These are phyloP conservation scores for Protea cynaroides DNA, from an alignment of 164 flowering plant genomes.

Conservation along the genomic window DNA sequence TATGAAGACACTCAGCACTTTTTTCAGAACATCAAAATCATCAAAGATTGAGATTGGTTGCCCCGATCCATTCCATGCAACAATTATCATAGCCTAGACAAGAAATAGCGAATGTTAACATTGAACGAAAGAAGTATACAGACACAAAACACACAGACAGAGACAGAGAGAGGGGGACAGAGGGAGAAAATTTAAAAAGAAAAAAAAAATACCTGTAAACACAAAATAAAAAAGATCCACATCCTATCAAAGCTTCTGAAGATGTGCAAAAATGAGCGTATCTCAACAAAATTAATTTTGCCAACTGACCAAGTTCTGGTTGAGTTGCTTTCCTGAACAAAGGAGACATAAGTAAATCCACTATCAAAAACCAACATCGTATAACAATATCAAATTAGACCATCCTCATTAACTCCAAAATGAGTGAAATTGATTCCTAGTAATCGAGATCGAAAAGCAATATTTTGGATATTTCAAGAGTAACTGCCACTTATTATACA, in stretches of 20 bases:
- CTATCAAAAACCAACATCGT: too few relatives aligned
- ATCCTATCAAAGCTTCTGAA: constrained; percentile 93
- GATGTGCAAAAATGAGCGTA: constrained; percentile 87
- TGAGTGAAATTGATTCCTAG: too few relatives aligned
- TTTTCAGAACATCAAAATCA: constrained; percentile 66
- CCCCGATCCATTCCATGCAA: constrained; percentile 94
- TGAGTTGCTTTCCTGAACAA: constrained; percentile 51
- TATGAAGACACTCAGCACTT: constrained; percentile 77
- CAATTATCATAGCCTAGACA: constrained; percentile 82
- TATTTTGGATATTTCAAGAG: too few relatives aligned
- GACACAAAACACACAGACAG: constrained; percentile 1
- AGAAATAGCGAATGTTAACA: too few relatives aligned
- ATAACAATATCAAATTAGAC: too few relatives aligned
- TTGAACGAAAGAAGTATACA: too few relatives aligned
- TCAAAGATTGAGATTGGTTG: constrained; percentile 44
- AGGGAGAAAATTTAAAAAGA: not conserved
- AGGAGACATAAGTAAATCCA: too few relatives aligned
- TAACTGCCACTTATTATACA: too few relatives aligned
- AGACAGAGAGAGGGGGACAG: not conserved
- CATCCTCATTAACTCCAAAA: too few relatives aligned
- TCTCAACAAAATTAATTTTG: constrained; percentile 90
- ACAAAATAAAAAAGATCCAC: constrained; percentile 87
- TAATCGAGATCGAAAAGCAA: too few relatives aligned
- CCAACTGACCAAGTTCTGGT: constrained; percentile 62
- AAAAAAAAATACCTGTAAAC: constrained; percentile 61